Conservation (phyloP, 169 alveolate species). For the Babesia bovis region DNA sequence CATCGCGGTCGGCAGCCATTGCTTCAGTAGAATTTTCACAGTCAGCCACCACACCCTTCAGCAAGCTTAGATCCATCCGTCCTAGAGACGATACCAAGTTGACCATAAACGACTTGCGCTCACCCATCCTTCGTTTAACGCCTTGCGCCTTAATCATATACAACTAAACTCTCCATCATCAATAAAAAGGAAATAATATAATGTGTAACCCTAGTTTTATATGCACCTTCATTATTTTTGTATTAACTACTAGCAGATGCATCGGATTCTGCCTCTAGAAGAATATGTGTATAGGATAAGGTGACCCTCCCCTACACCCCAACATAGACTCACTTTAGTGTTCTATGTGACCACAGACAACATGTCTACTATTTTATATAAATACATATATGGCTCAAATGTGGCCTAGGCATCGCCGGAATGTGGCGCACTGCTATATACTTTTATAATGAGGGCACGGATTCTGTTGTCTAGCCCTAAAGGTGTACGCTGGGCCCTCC, state of each 20-base stretch:
- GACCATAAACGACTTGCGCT: not conserved
- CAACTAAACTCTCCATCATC: too few relatives aligned
- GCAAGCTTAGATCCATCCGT: not conserved
- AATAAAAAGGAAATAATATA: too few relatives aligned
- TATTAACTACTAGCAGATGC: too few relatives aligned
- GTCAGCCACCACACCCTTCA: not conserved
- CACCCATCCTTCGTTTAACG: not conserved
- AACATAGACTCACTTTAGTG: not conserved
- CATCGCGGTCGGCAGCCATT: not conserved
- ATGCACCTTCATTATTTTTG: too few relatives aligned
- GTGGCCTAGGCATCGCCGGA: slow-evolving; percentile 12
- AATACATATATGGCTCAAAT: not conserved
- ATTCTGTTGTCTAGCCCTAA: not conserved
- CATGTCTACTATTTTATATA: not conserved
- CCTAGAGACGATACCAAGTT: not conserved
- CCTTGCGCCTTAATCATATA: too few relatives aligned
- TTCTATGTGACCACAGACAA: not conserved
- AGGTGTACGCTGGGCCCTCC: not conserved
- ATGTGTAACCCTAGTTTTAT: too few relatives aligned
- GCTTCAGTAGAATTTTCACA: not conserved
- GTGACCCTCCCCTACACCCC: not conserved
- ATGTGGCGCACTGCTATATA: not conserved
- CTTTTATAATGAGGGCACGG: not conserved
- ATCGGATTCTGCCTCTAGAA: too few relatives aligned
- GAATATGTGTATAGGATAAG: too few relatives aligned